Conservation (phyloP, 2,329 filamentous ascomycete genomes). For the Zelopaecilomyces penicillatus region DNA sequence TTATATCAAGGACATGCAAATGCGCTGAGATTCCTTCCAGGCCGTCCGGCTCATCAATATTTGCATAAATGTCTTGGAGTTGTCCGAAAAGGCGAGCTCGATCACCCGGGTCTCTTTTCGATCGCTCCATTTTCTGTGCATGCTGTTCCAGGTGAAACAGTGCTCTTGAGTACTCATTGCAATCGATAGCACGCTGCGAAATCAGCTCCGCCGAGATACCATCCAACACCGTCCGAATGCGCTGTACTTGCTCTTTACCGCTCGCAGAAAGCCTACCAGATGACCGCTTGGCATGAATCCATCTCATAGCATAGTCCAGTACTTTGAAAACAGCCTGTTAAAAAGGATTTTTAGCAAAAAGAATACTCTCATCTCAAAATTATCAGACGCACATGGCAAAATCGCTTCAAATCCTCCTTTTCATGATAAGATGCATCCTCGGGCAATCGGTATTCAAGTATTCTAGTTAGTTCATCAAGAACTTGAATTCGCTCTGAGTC, state of each 20-base stretch:
- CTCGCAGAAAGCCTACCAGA: constrained; percentile 19
- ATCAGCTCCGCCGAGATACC: constrained; percentile 66
- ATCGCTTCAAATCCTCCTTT: constrained; percentile 70
- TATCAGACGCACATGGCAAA: constrained; percentile 62
- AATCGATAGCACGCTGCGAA: constrained; percentile 81
- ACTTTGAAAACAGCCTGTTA: constrained; percentile 77
- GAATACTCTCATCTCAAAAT: neutral
- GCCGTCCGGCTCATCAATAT: constrained; percentile 96
- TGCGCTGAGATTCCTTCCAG: constrained; percentile 90
- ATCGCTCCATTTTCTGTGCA: constrained; percentile 46
- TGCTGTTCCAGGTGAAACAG: constrained; percentile 94
- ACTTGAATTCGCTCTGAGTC: constrained; percentile 57
- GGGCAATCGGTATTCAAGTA: constrained; percentile 56
- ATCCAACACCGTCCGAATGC: constrained; percentile 43
- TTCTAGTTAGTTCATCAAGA: constrained; percentile 61
- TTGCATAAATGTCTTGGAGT: constrained; percentile 87
- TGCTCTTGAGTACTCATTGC: constrained; percentile 84
- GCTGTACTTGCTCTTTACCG: constrained; percentile 41
- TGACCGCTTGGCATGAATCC: constrained; percentile 66
- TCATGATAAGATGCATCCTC: constrained; percentile 48
- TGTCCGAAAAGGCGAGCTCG: constrained; percentile 63
- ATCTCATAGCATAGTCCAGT: constrained; percentile 84
- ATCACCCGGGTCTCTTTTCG: constrained; percentile 40
- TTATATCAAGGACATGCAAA: constrained; percentile 76
- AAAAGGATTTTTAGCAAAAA: constrained; percentile 11